Base-by-base conservation (phyloP, 495 filamentous ascomycete species). In the Annulohypoxylon maeteangense region DNA sequence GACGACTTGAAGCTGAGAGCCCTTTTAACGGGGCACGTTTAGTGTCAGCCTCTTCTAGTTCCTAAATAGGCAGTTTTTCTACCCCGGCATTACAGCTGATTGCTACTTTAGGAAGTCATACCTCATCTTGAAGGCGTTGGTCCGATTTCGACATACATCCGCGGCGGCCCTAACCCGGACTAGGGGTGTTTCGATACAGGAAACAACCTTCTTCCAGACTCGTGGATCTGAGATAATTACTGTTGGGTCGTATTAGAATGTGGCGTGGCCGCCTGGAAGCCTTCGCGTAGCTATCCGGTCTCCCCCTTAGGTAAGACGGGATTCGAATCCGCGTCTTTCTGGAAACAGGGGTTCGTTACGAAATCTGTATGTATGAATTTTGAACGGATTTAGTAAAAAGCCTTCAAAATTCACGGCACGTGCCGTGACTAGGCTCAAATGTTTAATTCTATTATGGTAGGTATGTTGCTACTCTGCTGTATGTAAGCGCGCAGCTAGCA, bases 61-160 rank as follows among this genome's bases (percentile, higher is more conserved):
- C 40, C 40, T 44, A 44, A 44, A 44, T 54, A 54, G 23, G 25
- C 23, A 31, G 16, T 25, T 32, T 34, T 31, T 12, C 7, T 20
- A 22, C 20, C 4, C 27, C 11, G 8, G 4, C 54, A 22, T 16
- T 3, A 40, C 20, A 23, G 27, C 16, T 38, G 34, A 36, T 38
- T 23, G 11, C 36, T n/a, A 25, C 27, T 7, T 11, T 40, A 57
- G 27, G 14, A 10, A 55, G 25, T 50, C 79, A 50, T 82, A 91
- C 90, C 86, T 96, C 93, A 95, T 97, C 91, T 79, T 94, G 94
- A 76, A 97, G 91, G 81, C 89, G 91, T 72, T 87, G 86, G 66
- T 87, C 88, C 73, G 85, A 87, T 78, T 84, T 83, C 81, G 92
- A 93, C 91, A 94, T 94, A 79, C 89, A 90, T 88, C 79, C 79